phyloP scores from a whole-genome alignment of 441 rosid genomes.

The Mallotus japonicus region DNA sequence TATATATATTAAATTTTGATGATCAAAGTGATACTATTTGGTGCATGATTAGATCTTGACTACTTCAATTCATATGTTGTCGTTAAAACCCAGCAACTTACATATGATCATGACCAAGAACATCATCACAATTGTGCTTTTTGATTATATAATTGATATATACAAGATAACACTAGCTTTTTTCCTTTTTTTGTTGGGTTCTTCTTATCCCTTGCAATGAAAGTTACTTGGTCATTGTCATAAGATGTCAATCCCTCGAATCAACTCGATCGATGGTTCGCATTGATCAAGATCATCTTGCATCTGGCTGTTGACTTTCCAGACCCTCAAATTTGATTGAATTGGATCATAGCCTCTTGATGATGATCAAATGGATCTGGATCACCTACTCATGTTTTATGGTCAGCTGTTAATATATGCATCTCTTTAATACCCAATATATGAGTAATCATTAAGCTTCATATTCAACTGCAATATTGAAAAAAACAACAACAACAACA shows the following conservation, averaged over 20 bases:
- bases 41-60: not conserved
- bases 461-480: constrained; percentile 14
- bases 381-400: not conserved
- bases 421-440: constrained; percentile 9
- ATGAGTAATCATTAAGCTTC: constrained; percentile 25
- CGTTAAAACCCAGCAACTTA: too few species aligned
- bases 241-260: not conserved
- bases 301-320: constrained; percentile 7
- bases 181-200: not conserved
- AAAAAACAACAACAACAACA: not conserved
- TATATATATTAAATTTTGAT: too few species aligned
- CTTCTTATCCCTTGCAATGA: not conserved
- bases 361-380: not conserved
- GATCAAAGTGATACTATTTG: not conserved
- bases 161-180: not conserved
- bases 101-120: not conserved
- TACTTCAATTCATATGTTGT: not conserved
- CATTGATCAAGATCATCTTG: not conserved
- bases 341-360: constrained; percentile 15
- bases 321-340: constrained; percentile 8
- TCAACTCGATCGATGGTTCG: constrained; percentile 23
- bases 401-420: constrained; percentile 12
- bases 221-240: not conserved
- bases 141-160: not conserved
- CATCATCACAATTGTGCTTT: not conserved